A percentile compares a stretch with the other conserved stretches of the same genome.
Conservation (phyloP, 78 protist genomes). For the slime mould (Dictyostelium discoideum) region DNA sequence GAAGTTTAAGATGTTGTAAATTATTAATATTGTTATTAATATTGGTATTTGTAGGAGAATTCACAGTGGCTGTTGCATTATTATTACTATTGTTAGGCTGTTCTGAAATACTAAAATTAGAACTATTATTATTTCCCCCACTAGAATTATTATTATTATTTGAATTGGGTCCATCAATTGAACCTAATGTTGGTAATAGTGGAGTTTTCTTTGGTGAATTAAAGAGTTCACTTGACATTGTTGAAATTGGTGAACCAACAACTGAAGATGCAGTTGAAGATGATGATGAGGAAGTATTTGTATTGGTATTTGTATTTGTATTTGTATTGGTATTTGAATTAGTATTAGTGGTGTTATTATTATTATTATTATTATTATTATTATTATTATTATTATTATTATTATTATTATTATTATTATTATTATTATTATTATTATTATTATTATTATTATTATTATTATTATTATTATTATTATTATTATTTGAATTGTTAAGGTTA, state of each 20-base stretch:
- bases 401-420: not conserved
- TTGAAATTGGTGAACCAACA: not conserved
- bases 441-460: too few relatives aligned
- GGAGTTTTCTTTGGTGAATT: conserved; percentile 34
- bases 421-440: too few relatives aligned
- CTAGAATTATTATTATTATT: not conserved
- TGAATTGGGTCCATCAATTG: not conserved
- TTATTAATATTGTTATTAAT: not conserved
- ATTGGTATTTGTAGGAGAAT: not conserved
- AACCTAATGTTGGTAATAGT: not conserved
- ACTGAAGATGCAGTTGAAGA: not conserved
- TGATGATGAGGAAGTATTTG: not conserved
- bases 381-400: not conserved
- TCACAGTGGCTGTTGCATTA: not conserved
- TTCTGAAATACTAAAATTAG: too few relatives aligned
- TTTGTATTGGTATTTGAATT: not conserved
- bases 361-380: not conserved
- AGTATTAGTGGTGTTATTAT: not conserved
- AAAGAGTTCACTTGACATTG: not conserved
- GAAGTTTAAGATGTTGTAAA: not conserved
- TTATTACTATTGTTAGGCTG: not conserved
- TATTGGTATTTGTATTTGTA: not conserved
- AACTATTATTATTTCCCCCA: too few relatives aligned
- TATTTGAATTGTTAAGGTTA: too few relatives aligned
- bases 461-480: too few relatives aligned